Evolutionary conservation across 2,329 filamentous ascomycete species (phyloP).

Genomic region (Coniochaeta sp.): DNA sequence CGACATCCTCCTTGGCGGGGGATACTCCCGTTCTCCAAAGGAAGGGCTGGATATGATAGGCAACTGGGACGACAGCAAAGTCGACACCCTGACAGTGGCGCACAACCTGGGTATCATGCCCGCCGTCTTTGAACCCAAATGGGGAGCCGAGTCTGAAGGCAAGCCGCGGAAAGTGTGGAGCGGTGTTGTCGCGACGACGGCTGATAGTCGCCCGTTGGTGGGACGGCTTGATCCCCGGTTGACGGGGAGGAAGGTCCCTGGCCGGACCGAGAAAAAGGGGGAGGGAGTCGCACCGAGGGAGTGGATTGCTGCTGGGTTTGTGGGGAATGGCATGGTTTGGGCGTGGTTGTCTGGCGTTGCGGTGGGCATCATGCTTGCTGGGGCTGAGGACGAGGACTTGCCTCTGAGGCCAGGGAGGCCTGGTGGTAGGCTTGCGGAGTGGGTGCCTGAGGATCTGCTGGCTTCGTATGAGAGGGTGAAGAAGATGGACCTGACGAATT

Average conservation of each 20-base stretch:
- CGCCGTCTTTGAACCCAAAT: constrained; percentile 30
- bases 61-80: constrained; percentile 34
- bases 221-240: background rate
- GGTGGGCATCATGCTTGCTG: background rate
- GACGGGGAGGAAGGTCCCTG: background rate
- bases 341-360: background rate
- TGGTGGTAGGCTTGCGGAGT: background rate
- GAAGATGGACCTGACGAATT: background rate
- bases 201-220: constrained; percentile 23
- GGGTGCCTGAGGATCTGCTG: background rate
- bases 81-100: constrained; percentile 30
- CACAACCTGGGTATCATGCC: constrained; percentile 35
- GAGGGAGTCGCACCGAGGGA: background rate
- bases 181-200: constrained; percentile 39
- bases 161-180: constrained; percentile 38
- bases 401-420: background rate
- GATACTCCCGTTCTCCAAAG: constrained; percentile 32
- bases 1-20: constrained; percentile 50
- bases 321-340: constrained; percentile 1
- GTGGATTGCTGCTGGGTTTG: background rate
- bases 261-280: too few relatives aligned
- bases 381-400: background rate
- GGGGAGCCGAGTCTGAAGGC: constrained; percentile 19
- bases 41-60: constrained; percentile 40
- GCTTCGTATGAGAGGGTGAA: background rate